Base-by-base conservation (phyloP, 805 yeast species). In the Debaryomyces hansenii region DNA sequence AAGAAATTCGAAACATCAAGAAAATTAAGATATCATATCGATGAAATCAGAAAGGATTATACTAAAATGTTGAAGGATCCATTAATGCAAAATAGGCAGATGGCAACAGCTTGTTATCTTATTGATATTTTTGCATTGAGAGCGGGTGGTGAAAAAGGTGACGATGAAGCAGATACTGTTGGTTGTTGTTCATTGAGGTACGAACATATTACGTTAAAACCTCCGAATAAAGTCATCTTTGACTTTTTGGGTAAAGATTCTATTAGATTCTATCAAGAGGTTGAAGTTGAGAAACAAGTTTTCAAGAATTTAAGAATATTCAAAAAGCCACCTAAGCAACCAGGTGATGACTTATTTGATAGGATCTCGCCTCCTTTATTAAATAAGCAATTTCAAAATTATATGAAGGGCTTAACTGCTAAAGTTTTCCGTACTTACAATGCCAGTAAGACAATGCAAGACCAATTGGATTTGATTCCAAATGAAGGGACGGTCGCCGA, bases 61-160 rank as follows among this genome's bases (percentile, higher is more conserved):
- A 77, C 73, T 42, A 70, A 71, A 45, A 80, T 84, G 64, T 69
- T 92, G 50, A 87, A 85, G 56, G 85, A 87, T 53, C 81, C 80
- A 51, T 63, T 85, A 32, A 92, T 89, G 96, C 77, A 82, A 42
- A 89, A 87, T 45, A 78, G 98, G 52, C 98, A 92, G 69, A 80
- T 90, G 58, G 97, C 97, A 5, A 89, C 94, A 1, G 97, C 97
- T 3, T 89, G 92, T 40, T 92, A 92, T 66, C 76, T 92, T 40
- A 91, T 92, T 60, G 98, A 92, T 70, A 83, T 85, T 3, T 84
- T 92, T 59, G 98, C 98, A 0, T 77, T 92, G 53, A 87, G 98
- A 85, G 97, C 97, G 1, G 97, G 97, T 63, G 97, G 97, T 57
- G 97, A 92, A 66, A 92, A 92, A 64, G 86, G 92, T 9, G 98